Percentiles rank a stretch among this genome's conserved stretches.
Evolutionary conservation across 148 eudicot species (phyloP).

Genomic region (Chenopodium formosanum): DNA sequence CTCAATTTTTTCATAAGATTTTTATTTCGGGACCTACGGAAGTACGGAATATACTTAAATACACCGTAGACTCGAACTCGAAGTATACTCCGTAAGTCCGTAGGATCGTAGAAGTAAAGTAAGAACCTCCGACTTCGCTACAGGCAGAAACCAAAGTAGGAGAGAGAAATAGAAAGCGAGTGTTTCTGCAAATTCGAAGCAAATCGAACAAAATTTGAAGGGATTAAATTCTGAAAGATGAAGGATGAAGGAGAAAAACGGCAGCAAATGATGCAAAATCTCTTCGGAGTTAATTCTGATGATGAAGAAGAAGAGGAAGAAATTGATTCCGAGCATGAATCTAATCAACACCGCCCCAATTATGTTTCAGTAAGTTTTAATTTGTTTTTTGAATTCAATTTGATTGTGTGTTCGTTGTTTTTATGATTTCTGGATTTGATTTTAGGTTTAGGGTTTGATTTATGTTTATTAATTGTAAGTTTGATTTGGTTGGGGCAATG

Average conservation of each 20-base stretch:
- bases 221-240: constrained; percentile 33
- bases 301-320: constrained; percentile 81
- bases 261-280: constrained; percentile 95
- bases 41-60: no score
- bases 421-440: neutral
- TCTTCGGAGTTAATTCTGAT: constrained; percentile 95
- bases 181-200: neutral
- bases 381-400: neutral
- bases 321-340: constrained; percentile 93
- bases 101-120: neutral
- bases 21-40: no score
- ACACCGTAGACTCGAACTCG: no score
- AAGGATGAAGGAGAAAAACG: constrained; percentile 70
- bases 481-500: neutral
- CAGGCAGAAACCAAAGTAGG: neutral
- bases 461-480: neutral
- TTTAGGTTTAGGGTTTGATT: constrained; percentile 11
- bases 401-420: neutral
- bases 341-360: constrained; percentile 76
- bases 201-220: no score
- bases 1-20: no score
- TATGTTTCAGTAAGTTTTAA: constrained; percentile 53
- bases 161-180: neutral
- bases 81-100: no score
- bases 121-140: neutral